phyloP scores from a whole-genome alignment of 345 rosid species.

The Salix suchowensis region DNA sequence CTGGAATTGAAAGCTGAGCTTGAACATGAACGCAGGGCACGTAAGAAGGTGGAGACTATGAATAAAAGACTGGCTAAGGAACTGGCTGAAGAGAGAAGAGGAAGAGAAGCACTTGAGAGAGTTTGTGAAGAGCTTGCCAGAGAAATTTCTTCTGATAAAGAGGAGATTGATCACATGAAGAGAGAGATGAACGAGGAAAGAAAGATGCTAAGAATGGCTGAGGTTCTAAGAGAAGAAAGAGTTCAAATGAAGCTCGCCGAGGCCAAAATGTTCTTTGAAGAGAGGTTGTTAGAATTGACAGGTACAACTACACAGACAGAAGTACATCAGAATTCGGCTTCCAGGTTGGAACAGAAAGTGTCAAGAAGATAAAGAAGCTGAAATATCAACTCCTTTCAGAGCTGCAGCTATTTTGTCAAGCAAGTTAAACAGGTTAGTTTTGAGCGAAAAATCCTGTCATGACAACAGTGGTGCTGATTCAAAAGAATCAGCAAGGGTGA shows the following conservation, averaged over 20 bases:
- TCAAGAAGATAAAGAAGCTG: conserved; percentile 22
- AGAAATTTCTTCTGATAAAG: conserved; percentile 43
- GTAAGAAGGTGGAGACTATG: conserved; percentile 54
- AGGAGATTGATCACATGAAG: conserved; percentile 52
- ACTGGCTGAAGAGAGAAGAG: conserved; percentile 51
- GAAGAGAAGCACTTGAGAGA: conserved; percentile 59
- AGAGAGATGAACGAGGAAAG: conserved; percentile 71
- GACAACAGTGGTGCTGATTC: conserved; percentile 9
- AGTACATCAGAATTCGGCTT: conserved; percentile 1
- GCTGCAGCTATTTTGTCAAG: conserved; percentile 24
- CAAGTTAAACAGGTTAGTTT: conserved; percentile 24
- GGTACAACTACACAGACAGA: conserved; percentile 17
- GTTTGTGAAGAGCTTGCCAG: conserved; percentile 55
- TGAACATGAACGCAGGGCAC: conserved; percentile 53
- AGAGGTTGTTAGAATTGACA: conserved; percentile 55
- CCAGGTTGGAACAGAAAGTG: conserved; percentile 13
- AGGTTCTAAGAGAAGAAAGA: conserved; percentile 76
- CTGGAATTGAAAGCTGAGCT: conserved; percentile 70
- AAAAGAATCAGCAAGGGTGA: conserved; percentile 16
- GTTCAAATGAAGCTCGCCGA: conserved; percentile 88
- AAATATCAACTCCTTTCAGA: conserved; percentile 20
- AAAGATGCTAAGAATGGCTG: conserved; percentile 69
- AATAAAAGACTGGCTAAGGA: conserved; percentile 66
- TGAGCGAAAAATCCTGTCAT: conserved; percentile 19
- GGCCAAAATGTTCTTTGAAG: conserved; percentile 66